phyloP scores from a whole-genome alignment of 192 early-diverging fungal species.

The Entophlyctis helioformis region DNA sequence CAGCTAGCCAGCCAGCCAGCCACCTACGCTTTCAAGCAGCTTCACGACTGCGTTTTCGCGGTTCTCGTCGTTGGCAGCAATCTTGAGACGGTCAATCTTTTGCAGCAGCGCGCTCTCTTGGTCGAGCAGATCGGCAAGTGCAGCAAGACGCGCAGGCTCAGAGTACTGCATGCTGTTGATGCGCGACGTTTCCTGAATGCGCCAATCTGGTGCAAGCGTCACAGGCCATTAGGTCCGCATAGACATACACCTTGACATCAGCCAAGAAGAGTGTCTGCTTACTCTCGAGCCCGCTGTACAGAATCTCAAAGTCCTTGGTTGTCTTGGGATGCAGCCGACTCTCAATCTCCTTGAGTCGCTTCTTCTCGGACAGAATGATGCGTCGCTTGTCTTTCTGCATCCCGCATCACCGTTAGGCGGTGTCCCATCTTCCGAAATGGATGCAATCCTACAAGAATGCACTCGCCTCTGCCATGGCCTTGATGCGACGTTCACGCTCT shows the following conservation, averaged over 20 bases:
- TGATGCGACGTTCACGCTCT: conserved; percentile 14
- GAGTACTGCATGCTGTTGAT: conserved; percentile 37
- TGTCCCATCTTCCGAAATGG: too few species aligned
- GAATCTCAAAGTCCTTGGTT: conserved; percentile 42
- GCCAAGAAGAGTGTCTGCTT: conserved; percentile 1
- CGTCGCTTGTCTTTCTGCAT: conserved; percentile 33
- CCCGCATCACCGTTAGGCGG: too few species aligned
- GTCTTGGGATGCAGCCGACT: conserved; percentile 36
- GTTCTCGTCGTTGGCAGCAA: conserved; percentile 40
- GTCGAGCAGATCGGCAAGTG: conserved; percentile 42
- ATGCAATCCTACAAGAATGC: too few species aligned
- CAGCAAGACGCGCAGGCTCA: conserved; percentile 37
- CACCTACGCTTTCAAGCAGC: conserved; percentile 32
- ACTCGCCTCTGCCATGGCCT: conserved; percentile 21
- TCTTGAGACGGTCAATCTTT: conserved; percentile 45
- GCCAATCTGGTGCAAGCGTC: conserved; percentile 23
- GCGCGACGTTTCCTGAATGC: conserved; percentile 33
- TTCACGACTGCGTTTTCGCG: conserved; percentile 23
- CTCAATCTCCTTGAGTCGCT: conserved; percentile 34
- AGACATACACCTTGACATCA: not conserved
- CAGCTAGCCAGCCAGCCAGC: too few species aligned
- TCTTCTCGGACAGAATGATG: conserved; percentile 29
- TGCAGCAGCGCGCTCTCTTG: conserved; percentile 46
- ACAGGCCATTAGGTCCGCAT: not conserved
- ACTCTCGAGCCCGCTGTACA: conserved; percentile 48